Conservation (phyloP, 1,139 yeast species). For the Kurtzmaniella quercitrusa region DNA sequence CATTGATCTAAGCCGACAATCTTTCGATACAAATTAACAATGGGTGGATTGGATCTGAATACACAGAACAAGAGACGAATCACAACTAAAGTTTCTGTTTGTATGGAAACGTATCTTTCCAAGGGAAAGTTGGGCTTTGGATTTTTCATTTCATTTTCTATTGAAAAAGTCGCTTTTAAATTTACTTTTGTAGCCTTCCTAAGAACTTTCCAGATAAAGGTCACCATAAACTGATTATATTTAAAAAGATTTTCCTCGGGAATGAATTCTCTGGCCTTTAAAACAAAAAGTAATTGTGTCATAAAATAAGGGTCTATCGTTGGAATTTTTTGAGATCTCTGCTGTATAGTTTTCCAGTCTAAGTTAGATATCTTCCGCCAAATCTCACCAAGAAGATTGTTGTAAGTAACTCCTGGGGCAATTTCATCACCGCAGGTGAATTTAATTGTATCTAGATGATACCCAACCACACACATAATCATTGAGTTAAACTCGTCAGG, state of each 20-base stretch:
- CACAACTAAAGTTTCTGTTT: background rate
- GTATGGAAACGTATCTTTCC: background rate
- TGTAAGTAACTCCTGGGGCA: background rate
- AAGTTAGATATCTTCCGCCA: background rate
- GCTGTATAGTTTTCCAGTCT: constrained; percentile 3
- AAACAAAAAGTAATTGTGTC: background rate
- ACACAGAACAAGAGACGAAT: constrained; percentile 4
- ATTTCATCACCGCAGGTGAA: background rate
- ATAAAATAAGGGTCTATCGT: background rate
- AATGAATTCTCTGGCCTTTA: background rate
- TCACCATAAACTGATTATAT: constrained; percentile 21
- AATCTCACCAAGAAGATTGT: background rate
- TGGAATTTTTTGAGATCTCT: background rate
- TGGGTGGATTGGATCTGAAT: constrained; percentile 1
- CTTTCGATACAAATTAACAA: background rate
- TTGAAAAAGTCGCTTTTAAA: background rate
- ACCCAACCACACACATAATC: constrained; percentile 27
- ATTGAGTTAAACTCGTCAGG: constrained; percentile 16
- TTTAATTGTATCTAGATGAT: constrained; percentile 13
- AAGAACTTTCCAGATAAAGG: constrained; percentile 13
- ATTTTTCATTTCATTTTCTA: background rate
- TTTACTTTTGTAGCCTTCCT: background rate
- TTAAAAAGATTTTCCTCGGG: constrained; percentile 7
- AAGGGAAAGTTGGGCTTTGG: background rate
- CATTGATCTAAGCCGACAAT: background rate